Conservation (phyloP, 768 basidiomycete genomes). For the Lactarius akahatsu region DNA sequence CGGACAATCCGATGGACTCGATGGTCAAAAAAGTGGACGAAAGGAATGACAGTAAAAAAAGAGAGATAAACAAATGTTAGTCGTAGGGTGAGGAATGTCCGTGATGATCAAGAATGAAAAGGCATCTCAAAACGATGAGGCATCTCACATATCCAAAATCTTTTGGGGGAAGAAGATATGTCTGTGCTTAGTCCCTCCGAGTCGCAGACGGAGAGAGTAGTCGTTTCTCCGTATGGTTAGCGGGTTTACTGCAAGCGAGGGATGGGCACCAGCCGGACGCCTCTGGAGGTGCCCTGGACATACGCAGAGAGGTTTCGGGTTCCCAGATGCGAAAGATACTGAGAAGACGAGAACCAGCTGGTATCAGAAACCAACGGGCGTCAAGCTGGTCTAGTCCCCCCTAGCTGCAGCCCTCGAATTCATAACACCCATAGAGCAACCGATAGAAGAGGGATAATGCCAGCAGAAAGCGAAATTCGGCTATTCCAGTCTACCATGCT, state of each 20-base stretch:
- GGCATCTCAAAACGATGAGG: background rate
- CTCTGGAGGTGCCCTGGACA: background rate
- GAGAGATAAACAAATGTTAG: background rate
- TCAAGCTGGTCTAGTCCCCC: slow-evolving; percentile 1
- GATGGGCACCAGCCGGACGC: background rate
- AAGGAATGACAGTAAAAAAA: background rate
- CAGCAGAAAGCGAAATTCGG: background rate
- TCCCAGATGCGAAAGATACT: slow-evolving; percentile 17
- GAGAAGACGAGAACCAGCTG: slow-evolving; percentile 11
- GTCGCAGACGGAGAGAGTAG: background rate
- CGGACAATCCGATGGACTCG: background rate
- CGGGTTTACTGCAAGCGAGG: slow-evolving; percentile 12
- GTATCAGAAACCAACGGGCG: background rate
- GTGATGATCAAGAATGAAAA: background rate
- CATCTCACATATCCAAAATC: background rate
- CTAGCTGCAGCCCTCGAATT: background rate
- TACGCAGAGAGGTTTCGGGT: slow-evolving; percentile 1
- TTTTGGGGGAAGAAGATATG: slow-evolving; percentile 1
- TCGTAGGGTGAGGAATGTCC: background rate
- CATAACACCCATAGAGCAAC: background rate
- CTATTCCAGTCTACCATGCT: background rate
- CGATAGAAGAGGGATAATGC: background rate
- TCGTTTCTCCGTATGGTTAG: background rate
- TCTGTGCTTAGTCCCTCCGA: background rate
- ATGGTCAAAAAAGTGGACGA: background rate